Conservation (phyloP, 805 yeast species). For the Yarrowia sp. region DNA sequence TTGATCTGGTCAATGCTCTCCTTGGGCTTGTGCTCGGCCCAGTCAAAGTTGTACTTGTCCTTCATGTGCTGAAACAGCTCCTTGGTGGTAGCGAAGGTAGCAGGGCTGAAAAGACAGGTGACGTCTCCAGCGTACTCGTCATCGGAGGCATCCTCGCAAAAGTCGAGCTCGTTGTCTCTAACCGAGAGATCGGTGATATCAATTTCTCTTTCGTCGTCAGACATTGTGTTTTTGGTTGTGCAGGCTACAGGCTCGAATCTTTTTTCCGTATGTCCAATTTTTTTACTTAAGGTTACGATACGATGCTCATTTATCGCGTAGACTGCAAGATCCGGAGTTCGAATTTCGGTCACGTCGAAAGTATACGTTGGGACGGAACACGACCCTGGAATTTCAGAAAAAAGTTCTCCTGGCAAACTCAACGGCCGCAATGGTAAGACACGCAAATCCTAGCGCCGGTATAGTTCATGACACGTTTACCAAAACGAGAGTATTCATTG, state of each 20-base stretch:
- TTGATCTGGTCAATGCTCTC: slow-evolving; percentile 36
- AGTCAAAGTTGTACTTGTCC: slow-evolving; percentile 33
- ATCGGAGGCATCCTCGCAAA: slow-evolving; percentile 33
- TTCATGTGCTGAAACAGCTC: slow-evolving; percentile 32
- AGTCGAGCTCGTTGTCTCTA: slow-evolving; percentile 34
- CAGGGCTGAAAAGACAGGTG: slow-evolving; percentile 32
- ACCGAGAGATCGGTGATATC: slow-evolving; percentile 33
- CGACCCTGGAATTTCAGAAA: not conserved
- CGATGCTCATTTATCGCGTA: not conserved
- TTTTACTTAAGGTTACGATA: slow-evolving; percentile 17
- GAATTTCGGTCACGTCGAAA: not conserved
- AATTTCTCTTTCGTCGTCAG: slow-evolving; percentile 25
- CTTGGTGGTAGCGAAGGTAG: slow-evolving; percentile 29
- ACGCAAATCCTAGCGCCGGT: not conserved
- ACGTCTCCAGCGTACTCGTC: slow-evolving; percentile 33
- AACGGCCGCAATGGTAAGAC: not conserved
- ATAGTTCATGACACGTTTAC: slow-evolving; percentile 12
- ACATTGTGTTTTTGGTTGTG: not conserved
- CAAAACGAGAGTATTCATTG: not conserved
- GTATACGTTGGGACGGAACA: too few relatives aligned
- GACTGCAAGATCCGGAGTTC: not conserved
- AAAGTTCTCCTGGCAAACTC: not conserved
- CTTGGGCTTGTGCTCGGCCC: slow-evolving; percentile 27
- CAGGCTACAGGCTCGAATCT: not conserved
- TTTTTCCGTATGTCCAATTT: slow-evolving; percentile 1